Base-by-base conservation (phyloP, 1,139 yeast genomes). In the Geotrichum carabidarum region DNA sequence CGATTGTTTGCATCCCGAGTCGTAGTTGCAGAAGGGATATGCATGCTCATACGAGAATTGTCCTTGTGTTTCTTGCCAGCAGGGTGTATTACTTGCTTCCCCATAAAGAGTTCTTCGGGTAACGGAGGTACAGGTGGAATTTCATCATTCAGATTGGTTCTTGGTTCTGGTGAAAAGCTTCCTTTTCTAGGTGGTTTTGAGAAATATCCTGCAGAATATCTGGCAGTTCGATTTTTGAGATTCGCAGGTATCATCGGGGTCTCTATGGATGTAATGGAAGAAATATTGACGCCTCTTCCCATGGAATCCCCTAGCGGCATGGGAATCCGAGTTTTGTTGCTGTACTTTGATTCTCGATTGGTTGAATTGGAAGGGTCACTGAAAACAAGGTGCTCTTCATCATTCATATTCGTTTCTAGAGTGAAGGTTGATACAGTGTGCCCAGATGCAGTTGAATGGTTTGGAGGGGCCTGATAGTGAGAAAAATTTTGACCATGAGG, bases 71-170 rank as follows among this genome's bases (percentile, higher is more conserved):
- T n/a, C n/a, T 51, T 38, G n/a, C 36, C 40, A 7, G 40, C 14
- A 18, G 45, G 18, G 14, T 36, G 46, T 14, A 54, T 44, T 9
- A 38, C 11, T 30, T 54, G 48, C 36, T 44, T 48, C 4, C 54
- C 50, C 17, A 48, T 38, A 34, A 47, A 54, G 7, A 53, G 31
- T 15, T 53, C 56, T 35, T 53, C 58, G 30, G 58, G 57, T 18
- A 56, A 36, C 14, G 58, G 57, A 34, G 58, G 57, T 2, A 53
- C 58, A 6, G 58, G 57, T 9, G 58, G 57, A 7, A 56, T 53
- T 18, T 51, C 57, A 30, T 56, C 57, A 22, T 52, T 44, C 4
- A 14, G 11, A 31, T 41, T 44, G 11, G 48, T 17, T 8, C 8
- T 17, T n/a, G 58, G 58, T 35, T 55, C 54, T 12, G 58, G 58